Base-by-base conservation (phyloP, 1,284 basidiomycete genomes). In the Apiotrichum domesticum region DNA sequence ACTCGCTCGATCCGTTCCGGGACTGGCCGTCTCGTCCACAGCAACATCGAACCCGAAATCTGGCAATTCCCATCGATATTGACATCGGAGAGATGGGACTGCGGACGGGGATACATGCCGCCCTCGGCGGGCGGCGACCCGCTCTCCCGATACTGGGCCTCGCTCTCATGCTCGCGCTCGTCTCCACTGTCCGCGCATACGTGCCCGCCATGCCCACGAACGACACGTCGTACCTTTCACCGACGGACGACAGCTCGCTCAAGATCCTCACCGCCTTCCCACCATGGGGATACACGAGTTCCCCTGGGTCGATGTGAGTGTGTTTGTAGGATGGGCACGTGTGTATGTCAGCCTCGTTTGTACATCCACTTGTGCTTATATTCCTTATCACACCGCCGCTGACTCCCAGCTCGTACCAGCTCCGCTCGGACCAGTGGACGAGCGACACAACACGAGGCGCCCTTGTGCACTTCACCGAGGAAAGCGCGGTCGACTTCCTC, bases 391-490 rank as follows among this genome's bases (percentile, higher is more conserved):
- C 7, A 39, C 7, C 37, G 37, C 8, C 8, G 37, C 37, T 9
- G 37, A 39, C 29, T 7, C 40, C n/a, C 54, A 74, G 71, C 10
- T 76, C 74, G 4, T 76, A 69, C 51, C 73, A 72, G 54, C 63
- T 76, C 4, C 53, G 64, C 53, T 70, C 74, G n/a, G 72, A 74
- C 56, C 6, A 39, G 4, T 49, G 47, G 63, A 71, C 15, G 55
- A 64, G 3, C 8, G 73, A 76, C 11, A 60, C 66, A 1, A 73
- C 73, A 3, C 62, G 88, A 82, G 89, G 89, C 29, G 85, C 84
- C 11, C 73, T 92, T 35, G 84, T 90, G 15, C 87, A 88, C 72
- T 91, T 91, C 68, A 83, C 85, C 0, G 88, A 90, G 59, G 61
- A 63, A 2, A 62, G 57, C 4, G 67, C 32, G 11, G 9, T 8